Evolutionary conservation across 2,329 filamentous ascomycete species (phyloP).

Genomic region (Scortechinia acanthostroma): DNA sequence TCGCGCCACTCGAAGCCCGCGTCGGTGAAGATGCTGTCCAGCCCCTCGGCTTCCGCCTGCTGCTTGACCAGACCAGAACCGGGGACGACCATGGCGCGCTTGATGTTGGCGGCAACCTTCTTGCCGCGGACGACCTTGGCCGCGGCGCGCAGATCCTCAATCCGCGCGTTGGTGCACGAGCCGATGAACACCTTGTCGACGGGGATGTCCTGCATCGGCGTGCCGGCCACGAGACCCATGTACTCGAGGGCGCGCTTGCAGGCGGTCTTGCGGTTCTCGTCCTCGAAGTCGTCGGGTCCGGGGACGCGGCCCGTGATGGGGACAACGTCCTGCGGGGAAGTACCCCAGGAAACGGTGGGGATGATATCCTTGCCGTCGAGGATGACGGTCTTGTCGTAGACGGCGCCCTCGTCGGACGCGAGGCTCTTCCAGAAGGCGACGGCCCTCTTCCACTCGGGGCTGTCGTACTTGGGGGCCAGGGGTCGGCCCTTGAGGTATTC

Average conservation of each 20-base stretch:
- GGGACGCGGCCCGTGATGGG: conserved; percentile 88
- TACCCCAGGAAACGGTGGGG: conserved; percentile 94
- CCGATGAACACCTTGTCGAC: conserved; percentile 98
- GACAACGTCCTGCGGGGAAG: conserved; percentile 91
- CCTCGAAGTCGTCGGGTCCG: conserved; percentile 77
- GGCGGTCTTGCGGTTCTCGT: conserved; percentile 71
- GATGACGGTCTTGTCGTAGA: conserved; percentile 82
- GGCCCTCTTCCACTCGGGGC: conserved; percentile 83
- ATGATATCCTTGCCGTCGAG: conserved; percentile 89
- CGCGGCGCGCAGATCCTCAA: conserved; percentile 87
- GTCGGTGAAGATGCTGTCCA: conserved; percentile 85
- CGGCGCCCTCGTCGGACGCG: conserved; percentile 78
- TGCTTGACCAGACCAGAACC: conserved; percentile 91
- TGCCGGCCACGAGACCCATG: conserved; percentile 85
- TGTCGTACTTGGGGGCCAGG: conserved; percentile 76
- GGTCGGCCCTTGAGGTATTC: conserved; percentile 90
- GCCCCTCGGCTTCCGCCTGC: conserved; percentile 82
- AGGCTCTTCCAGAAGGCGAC: conserved; percentile 81
- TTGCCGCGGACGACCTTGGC: conserved; percentile 80
- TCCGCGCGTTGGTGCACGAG: conserved; percentile 93
- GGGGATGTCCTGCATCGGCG: conserved; percentile 81
- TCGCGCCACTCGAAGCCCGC: conserved; percentile 98
- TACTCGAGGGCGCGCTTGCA: conserved; percentile 83
- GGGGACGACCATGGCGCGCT: conserved; percentile 91
- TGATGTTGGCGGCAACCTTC: conserved; percentile 81